Conservation (phyloP, 768 basidiomycete genomes). For the Dioszegia hungarica region DNA sequence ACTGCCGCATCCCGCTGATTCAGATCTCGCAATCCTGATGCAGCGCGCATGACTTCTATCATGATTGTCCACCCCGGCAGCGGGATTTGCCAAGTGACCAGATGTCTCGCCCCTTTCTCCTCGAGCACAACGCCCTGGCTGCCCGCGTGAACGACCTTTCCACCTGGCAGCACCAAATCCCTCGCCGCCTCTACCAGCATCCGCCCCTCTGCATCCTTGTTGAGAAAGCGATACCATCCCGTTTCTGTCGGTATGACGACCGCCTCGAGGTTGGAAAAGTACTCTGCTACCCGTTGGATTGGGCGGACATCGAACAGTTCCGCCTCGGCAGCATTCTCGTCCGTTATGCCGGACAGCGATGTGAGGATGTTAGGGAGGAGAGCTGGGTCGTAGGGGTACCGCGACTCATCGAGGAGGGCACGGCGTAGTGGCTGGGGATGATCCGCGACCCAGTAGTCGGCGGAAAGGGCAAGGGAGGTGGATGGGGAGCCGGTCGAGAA, state of each 20-base stretch:
- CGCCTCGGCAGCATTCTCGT: conserved; percentile 1
- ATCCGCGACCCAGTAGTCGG: conserved; percentile 78
- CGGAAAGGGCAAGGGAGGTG: conserved; percentile 60
- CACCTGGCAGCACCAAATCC: conserved; percentile 52
- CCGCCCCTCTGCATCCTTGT: conserved; percentile 58
- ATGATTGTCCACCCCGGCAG: conserved; percentile 77
- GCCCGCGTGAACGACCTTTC: conserved; percentile 63
- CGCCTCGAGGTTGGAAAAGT: conserved; percentile 65
- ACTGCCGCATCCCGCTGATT: neutral
- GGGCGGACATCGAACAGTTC: conserved; percentile 50
- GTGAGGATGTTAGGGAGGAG: conserved; percentile 68
- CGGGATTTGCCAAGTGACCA: conserved; percentile 72
- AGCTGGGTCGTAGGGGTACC: conserved; percentile 74
- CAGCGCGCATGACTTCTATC: conserved; percentile 64
- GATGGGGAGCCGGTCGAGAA: conserved; percentile 56
- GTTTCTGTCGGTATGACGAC: conserved; percentile 67
- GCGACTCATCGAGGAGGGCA: conserved; percentile 74
- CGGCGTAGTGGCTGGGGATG: conserved; percentile 64
- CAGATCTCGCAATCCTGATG: conserved; percentile 14
- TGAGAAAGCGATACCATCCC: conserved; percentile 63
- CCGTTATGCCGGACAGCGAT: conserved; percentile 56
- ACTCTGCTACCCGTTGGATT: conserved; percentile 67
- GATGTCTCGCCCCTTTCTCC: conserved; percentile 61
- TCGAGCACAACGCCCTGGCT: conserved; percentile 64
- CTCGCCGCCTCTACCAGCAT: conserved; percentile 52